phyloP scores from a whole-genome alignment of 305 asterid genomes.

The Fraxinus baroniana region DNA sequence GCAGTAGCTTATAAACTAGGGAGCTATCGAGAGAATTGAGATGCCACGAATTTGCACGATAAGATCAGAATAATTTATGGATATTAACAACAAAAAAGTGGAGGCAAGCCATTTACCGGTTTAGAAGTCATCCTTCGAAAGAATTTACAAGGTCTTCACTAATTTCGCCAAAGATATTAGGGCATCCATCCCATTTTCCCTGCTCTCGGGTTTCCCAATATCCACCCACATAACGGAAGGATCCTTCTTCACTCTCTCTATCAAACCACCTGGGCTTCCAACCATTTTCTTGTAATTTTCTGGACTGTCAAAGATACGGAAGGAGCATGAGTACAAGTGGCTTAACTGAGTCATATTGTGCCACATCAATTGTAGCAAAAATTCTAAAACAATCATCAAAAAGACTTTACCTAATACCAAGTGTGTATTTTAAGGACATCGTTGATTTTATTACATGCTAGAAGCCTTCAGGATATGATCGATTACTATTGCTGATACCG shows the following conservation, averaged over 20 bases:
- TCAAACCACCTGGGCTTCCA: slow-evolving; percentile 91
- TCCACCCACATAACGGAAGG: slow-evolving; percentile 65
- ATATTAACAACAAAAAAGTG: not conserved
- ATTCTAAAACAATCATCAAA: not conserved
- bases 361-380: not conserved
- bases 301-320: slow-evolving; percentile 52
- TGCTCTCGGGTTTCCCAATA: slow-evolving; percentile 89
- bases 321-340: not conserved
- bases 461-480: not conserved
- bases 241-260: slow-evolving; percentile 56
- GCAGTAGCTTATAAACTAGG: not conserved
- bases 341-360: not conserved
- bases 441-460: not conserved
- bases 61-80: not conserved
- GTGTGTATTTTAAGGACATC: not conserved
- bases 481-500: not conserved
- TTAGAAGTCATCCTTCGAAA: slow-evolving; percentile 40
- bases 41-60: not conserved
- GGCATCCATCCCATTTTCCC: slow-evolving; percentile 75
- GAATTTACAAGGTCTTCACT: slow-evolving; percentile 44
- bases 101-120: slow-evolving; percentile 26
- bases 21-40: not conserved
- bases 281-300: slow-evolving; percentile 90
- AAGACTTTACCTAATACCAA: not conserved
- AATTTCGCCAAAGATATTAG: slow-evolving; percentile 72